phyloP scores from a whole-genome alignment of 2,329 filamentous ascomycete genomes.

The Bisporella sp. region DNA sequence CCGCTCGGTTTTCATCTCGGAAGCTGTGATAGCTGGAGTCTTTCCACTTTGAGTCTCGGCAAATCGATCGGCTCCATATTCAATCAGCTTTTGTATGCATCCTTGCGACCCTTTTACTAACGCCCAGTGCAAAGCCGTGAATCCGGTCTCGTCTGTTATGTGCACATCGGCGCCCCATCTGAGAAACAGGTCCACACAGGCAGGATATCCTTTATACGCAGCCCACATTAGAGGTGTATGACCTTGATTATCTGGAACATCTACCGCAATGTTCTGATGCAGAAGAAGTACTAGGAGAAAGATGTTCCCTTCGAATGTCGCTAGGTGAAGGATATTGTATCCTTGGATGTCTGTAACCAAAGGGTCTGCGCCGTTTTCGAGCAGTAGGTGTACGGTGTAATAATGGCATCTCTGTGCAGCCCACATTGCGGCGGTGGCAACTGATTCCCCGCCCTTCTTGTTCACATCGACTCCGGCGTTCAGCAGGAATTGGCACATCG shows the following conservation, averaged over 20 bases:
- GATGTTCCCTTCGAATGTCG: constrained; percentile 94
- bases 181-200: constrained; percentile 85
- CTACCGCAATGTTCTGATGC: constrained; percentile 92
- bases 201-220: constrained; percentile 92
- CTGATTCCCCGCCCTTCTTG: constrained; percentile 87
- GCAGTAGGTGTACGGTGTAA: constrained; percentile 88
- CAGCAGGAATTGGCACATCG: constrained; percentile 92
- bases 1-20: constrained; percentile 79
- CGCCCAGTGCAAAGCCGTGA: constrained; percentile 94
- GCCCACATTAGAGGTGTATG: constrained; percentile 99
- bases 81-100: constrained; percentile 88
- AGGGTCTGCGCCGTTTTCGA: constrained; percentile 87
- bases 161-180: constrained; percentile 95
- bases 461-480: constrained; percentile 77
- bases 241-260: constrained; percentile 80
- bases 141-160: constrained; percentile 82
- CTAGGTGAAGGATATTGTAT: constrained; percentile 96
- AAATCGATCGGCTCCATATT: constrained; percentile 92
- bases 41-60: constrained; percentile 86
- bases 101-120: constrained; percentile 85
- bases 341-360: constrained; percentile 89
- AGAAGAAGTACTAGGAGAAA: constrained; percentile 82
- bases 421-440: constrained; percentile 94
- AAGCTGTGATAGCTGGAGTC: constrained; percentile 76
- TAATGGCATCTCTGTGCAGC: constrained; percentile 95